These are phyloP conservation scores for Ceratocystis variospora DNA, from an alignment of 2,329 filamentous ascomycete species.

Conservation along the genomic window DNA sequence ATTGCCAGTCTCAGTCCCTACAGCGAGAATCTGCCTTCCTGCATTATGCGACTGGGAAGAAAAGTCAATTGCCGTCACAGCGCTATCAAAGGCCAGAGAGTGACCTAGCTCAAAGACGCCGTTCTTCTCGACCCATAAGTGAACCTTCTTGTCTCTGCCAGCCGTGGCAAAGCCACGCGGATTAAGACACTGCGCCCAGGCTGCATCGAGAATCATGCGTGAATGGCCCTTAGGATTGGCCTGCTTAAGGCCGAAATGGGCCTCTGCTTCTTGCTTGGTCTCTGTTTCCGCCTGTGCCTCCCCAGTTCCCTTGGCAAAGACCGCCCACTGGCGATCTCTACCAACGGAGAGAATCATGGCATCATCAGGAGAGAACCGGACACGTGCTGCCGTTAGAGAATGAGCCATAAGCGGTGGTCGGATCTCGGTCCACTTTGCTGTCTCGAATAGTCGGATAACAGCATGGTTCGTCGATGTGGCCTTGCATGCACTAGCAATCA, in stretches of 20 bases:
- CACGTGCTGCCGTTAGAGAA: conserved; percentile 67
- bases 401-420: conserved; percentile 73
- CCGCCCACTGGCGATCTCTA: conserved; percentile 77
- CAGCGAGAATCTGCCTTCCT: conserved; percentile 33
- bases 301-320: conserved; percentile 47
- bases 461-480: conserved; percentile 89
- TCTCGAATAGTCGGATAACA: conserved; percentile 83
- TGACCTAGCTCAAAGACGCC: conserved; percentile 20
- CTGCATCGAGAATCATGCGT: conserved; percentile 79
- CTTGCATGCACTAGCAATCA: conserved; percentile 85
- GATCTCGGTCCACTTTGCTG: conserved; percentile 73
- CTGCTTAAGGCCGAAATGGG: conserved; percentile 43
- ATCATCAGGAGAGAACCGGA: conserved; percentile 69
- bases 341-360: conserved; percentile 71
- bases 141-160: conserved; percentile 74
- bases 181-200: conserved; percentile 54
- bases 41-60: conserved; percentile 24
- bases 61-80: conserved; percentile 63
- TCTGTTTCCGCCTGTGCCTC: neutral
- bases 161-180: conserved; percentile 63
- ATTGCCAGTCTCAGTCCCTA: conserved; percentile 43
- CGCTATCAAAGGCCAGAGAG: conserved; percentile 38
- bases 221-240: conserved; percentile 74
- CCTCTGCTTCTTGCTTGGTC: conserved; percentile 18
- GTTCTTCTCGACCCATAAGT: conserved; percentile 45